phyloP scores from a whole-genome alignment of 768 basidiomycete genomes.

The Podaxis sp. region DNA sequence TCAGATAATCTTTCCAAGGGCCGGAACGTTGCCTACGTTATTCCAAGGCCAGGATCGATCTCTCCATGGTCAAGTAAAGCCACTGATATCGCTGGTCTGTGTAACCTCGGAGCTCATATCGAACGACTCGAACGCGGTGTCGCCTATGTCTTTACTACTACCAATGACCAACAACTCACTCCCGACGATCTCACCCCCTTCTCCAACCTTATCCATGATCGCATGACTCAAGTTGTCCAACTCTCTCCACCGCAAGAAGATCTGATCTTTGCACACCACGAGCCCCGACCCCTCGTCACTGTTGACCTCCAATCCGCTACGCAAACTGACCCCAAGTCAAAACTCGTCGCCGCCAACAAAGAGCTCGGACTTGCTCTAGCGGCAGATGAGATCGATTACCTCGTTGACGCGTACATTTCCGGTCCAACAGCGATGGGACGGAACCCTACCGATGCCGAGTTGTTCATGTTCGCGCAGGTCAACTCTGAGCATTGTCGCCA shows the following conservation, averaged over 20 bases:
- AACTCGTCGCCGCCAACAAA: slow-evolving; percentile 75
- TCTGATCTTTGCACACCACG: slow-evolving; percentile 56
- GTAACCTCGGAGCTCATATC: slow-evolving; percentile 71
- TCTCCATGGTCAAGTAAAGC: slow-evolving; percentile 99
- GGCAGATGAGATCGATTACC: slow-evolving; percentile 86
- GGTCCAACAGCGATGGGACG: slow-evolving; percentile 65
- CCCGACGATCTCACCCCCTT: slow-evolving; percentile 50
- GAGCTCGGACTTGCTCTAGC: slow-evolving; percentile 89
- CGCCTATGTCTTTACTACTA: slow-evolving; percentile 59
- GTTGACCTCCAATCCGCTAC: slow-evolving; percentile 52
- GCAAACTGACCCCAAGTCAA: slow-evolving; percentile 49
- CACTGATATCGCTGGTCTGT: slow-evolving; percentile 89
- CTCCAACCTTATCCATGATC: slow-evolving; percentile 80
- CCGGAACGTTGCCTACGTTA: slow-evolving; percentile 60
- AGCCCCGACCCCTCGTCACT: slow-evolving; percentile 65
- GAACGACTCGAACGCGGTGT: slow-evolving; percentile 86
- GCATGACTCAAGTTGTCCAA: slow-evolving; percentile 90
- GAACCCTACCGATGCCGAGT: slow-evolving; percentile 93
- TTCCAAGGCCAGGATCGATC: slow-evolving; percentile 86
- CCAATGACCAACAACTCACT: slow-evolving; percentile 36
- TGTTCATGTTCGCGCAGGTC: slow-evolving; percentile 99
- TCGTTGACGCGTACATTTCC: slow-evolving; percentile 85
- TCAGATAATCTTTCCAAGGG: slow-evolving; percentile 30
- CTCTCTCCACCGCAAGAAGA: slow-evolving; percentile 55
- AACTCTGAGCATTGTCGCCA: slow-evolving; percentile 99